A percentile compares a stretch with the other conserved stretches of the same genome.
Conservation (phyloP, 1,284 basidiomycete genomes). For the Puccinia triticina region DNA sequence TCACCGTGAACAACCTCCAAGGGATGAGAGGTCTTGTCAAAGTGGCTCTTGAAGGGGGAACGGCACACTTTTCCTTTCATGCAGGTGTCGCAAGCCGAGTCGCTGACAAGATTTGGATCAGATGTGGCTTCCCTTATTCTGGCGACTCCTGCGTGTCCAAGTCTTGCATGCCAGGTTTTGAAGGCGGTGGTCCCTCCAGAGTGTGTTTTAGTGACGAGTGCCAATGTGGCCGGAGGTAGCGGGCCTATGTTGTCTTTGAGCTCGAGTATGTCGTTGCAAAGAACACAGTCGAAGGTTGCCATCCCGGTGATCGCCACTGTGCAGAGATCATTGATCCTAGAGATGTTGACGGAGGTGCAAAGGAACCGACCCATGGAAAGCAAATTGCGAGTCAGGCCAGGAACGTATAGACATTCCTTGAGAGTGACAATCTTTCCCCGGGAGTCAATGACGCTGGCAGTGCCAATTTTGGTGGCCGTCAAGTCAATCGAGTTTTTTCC, state of each 20-base stretch:
- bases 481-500: no score
- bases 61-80: no score
- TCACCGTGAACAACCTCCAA: background rate
- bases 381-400: background rate
- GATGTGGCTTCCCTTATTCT: background rate
- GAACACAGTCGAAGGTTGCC: background rate
- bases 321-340: background rate
- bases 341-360: background rate
- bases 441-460: background rate
- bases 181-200: no score
- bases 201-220: no score
- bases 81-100: no score
- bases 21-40: background rate
- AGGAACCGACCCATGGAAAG: no score
- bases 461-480: no score
- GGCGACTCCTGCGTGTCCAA: background rate
- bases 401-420: background rate
- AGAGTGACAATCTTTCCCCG: background rate
- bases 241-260: no score
- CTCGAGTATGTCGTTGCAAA: background rate
- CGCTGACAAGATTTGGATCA: background rate
- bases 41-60: background rate
- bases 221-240: no score
- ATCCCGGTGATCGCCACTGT: background rate
- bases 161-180: background rate